A percentile compares a stretch with the other conserved stretches of the same genome.
These are phyloP conservation scores for Botrytis porri DNA, from an alignment of 2,329 filamentous ascomycete species.

Conservation along the genomic window DNA sequence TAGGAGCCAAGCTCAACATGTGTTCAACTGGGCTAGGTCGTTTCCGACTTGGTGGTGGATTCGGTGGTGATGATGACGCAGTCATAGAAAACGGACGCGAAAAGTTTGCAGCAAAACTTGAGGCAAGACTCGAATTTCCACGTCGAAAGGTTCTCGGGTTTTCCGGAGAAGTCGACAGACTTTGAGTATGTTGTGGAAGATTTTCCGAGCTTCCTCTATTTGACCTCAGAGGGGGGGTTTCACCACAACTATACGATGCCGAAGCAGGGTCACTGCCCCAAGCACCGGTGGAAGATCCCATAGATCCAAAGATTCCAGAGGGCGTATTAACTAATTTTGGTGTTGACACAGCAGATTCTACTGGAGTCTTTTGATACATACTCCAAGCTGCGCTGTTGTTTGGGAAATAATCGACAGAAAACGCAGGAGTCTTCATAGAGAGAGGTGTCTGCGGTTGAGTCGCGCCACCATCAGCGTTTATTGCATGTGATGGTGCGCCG, in stretches of 20 bases:
- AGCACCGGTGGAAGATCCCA: conserved; percentile 53
- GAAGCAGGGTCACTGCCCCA: conserved; percentile 54
- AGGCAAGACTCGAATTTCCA: conserved; percentile 54
- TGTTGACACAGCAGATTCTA: conserved; percentile 54
- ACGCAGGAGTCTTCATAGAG: conserved; percentile 63
- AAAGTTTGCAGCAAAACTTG: conserved; percentile 55
- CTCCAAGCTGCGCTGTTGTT: conserved; percentile 55
- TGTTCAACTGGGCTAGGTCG: conserved; percentile 61
- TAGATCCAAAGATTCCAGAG: conserved; percentile 52
- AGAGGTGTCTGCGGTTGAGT: conserved; percentile 60
- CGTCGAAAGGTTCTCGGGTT: conserved; percentile 50
- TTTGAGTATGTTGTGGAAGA: conserved; percentile 47
- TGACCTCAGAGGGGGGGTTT: conserved; percentile 54
- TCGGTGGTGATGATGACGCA: conserved; percentile 46
- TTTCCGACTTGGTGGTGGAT: conserved; percentile 47
- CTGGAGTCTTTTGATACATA: conserved; percentile 50
- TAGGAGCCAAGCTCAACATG: conserved; percentile 52
- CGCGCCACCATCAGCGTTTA: conserved; percentile 50
- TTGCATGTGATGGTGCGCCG: conserved; percentile 51
- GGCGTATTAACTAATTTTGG: conserved; percentile 57
- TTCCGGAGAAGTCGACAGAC: conserved; percentile 59
- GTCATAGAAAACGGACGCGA: conserved; percentile 41
- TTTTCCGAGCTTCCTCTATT: conserved; percentile 49
- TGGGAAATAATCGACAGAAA: conserved; percentile 65
- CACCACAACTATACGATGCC: conserved; percentile 59